phyloP scores from a whole-genome alignment of 2,329 filamentous ascomycete species.

The Paradendryphiella salina region DNA sequence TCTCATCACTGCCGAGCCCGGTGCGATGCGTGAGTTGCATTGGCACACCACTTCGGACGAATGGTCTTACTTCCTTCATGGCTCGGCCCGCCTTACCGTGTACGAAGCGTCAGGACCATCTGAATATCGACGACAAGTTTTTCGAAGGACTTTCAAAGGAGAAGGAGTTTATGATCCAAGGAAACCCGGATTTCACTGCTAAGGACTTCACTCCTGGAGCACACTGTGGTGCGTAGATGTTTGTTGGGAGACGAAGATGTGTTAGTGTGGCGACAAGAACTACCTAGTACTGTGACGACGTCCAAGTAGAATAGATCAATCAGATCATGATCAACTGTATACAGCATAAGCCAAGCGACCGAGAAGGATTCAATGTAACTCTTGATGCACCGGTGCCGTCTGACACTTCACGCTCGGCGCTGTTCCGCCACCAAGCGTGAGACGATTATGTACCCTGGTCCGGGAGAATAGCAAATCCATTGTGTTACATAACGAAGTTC shows the following conservation, averaged over 20 bases:
- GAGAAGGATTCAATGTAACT: background rate
- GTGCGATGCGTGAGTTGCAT: constrained; percentile 67
- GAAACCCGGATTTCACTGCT: constrained; percentile 42
- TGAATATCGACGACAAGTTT: constrained; percentile 34
- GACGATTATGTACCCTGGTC: background rate
- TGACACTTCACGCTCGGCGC: background rate
- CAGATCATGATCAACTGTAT: background rate
- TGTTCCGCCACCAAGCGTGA: background rate
- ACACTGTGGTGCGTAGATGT: constrained; percentile 1
- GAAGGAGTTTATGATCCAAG: constrained; percentile 48
- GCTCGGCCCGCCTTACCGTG: constrained; percentile 60
- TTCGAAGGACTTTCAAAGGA: constrained; percentile 42
- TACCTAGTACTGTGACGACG: background rate
- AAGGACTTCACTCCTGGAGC: constrained; percentile 38
- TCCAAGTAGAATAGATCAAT: background rate
- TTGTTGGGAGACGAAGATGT: background rate
- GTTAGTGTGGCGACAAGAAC: background rate
- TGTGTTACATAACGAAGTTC: background rate
- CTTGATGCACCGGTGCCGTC: background rate
- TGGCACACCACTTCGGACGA: constrained; percentile 65
- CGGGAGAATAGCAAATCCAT: background rate
- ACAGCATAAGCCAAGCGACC: background rate
- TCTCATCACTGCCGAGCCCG: constrained; percentile 61
- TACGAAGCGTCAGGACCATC: constrained; percentile 54
- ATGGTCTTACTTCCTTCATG: constrained; percentile 64